Conservation (phyloP, 176 grass and related monocot species). For the Triticum urartu region DNA sequence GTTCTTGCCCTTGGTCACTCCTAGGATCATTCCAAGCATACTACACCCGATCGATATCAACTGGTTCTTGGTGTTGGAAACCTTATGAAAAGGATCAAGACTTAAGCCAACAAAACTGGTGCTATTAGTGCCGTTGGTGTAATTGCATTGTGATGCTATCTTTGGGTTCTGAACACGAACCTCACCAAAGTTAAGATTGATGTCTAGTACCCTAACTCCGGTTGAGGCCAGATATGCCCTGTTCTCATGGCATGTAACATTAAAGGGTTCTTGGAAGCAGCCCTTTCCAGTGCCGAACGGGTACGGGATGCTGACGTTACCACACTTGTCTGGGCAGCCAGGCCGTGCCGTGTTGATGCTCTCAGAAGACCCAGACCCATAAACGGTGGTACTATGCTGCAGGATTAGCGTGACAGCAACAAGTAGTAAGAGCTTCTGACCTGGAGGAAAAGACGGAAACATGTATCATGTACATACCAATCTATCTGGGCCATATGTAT, state of each 20-base stretch:
- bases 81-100: background rate
- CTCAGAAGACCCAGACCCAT: background rate
- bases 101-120: background rate
- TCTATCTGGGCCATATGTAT: background rate
- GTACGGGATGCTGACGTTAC: background rate
- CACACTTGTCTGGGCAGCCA: background rate
- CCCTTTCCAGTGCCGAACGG: background rate
- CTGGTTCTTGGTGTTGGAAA: background rate
- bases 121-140: background rate
- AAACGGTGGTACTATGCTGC: background rate
- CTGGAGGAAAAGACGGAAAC: background rate
- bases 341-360: background rate
- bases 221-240: background rate
- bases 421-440: background rate
- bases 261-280: background rate
- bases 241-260: background rate
- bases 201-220: background rate
- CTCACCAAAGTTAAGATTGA: background rate
- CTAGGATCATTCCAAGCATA: background rate
- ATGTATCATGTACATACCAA: too few species aligned
- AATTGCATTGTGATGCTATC: background rate
- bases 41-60: background rate
- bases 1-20: background rate
- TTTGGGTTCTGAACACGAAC: background rate
- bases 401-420: background rate